Percentiles rank a stretch among this genome's conserved stretches.
Evolutionary conservation across 805 yeast genomes (phyloP).

Genomic region (Wickerhamomyces ciferrii): DNA sequence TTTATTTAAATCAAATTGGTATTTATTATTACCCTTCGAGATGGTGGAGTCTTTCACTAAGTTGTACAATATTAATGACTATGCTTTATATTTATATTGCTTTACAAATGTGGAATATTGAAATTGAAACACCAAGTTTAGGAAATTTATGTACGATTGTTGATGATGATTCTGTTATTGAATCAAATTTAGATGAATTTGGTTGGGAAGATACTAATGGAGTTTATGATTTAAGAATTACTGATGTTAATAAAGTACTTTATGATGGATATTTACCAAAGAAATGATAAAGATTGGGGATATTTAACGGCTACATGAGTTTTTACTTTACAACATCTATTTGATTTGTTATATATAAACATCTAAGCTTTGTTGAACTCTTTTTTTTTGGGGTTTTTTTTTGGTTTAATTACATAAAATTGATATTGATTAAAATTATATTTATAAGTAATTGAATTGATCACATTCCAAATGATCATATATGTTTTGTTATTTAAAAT

Average conservation of each 20-base stretch:
- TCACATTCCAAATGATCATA: background rate
- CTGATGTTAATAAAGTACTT: constrained; percentile 59
- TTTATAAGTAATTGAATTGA: background rate
- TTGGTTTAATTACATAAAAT: too few species aligned
- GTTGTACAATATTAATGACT: constrained; percentile 61
- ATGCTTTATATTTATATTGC: constrained; percentile 73
- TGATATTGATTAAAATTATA: too few species aligned
- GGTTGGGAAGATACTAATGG: constrained; percentile 68
- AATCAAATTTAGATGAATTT: constrained; percentile 26
- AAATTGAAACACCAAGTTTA: constrained; percentile 56
- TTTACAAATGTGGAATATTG: constrained; percentile 70
- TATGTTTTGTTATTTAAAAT: background rate
- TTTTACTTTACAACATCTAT: background rate
- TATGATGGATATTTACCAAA: constrained; percentile 27
- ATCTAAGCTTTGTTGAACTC: background rate
- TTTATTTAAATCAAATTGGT: constrained; percentile 43
- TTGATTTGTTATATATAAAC: background rate
- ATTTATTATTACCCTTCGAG: constrained; percentile 79
- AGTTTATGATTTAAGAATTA: constrained; percentile 79
- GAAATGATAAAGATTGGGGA: background rate
- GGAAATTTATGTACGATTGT: constrained; percentile 59
- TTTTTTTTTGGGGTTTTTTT: background rate
- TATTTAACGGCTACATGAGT: too few species aligned
- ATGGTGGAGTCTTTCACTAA: constrained; percentile 86
- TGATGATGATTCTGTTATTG: constrained; percentile 47